These are phyloP conservation scores for Skeletonema tropicum DNA, from an alignment of 108 stramenopile species.

Conservation along the genomic window DNA sequence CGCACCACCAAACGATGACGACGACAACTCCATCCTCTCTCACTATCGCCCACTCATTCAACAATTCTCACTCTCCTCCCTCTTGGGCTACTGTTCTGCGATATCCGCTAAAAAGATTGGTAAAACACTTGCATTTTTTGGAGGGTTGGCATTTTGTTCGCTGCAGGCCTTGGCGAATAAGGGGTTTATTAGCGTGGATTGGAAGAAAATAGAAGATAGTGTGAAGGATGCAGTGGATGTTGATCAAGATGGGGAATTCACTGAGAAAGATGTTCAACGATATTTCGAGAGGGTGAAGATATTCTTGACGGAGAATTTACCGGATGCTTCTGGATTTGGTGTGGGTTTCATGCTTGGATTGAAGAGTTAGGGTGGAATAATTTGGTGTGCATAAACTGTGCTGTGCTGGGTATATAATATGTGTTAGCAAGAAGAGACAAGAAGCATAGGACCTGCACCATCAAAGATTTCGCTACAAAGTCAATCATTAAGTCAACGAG, in stretches of 20 bases:
- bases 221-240: conserved; percentile 69
- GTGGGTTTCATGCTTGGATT: conserved; percentile 89
- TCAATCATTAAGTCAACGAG: too few species aligned
- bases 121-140: conserved; percentile 69
- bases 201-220: conserved; percentile 79
- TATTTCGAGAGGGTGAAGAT: conserved; percentile 82
- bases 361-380: conserved; percentile 11
- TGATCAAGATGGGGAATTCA: conserved; percentile 44
- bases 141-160: conserved; percentile 80
- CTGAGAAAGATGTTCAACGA: conserved; percentile 62
- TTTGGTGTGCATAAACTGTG: background rate
- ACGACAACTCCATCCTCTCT: conserved; percentile 15
- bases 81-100: conserved; percentile 90
- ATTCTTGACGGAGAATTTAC: conserved; percentile 79
- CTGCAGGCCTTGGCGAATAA: conserved; percentile 65
- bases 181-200: conserved; percentile 88
- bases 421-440: too few species aligned
- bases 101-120: conserved; percentile 84
- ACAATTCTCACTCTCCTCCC: conserved; percentile 71
- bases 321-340: conserved; percentile 83
- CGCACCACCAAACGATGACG: background rate
- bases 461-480: too few species aligned
- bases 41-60: conserved; percentile 49
- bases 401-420: background rate
- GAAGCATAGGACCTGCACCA: too few species aligned